Evolutionary conservation across 2,329 filamentous ascomycete species (phyloP).

Genomic region (Podosphaera leucotricha): DNA sequence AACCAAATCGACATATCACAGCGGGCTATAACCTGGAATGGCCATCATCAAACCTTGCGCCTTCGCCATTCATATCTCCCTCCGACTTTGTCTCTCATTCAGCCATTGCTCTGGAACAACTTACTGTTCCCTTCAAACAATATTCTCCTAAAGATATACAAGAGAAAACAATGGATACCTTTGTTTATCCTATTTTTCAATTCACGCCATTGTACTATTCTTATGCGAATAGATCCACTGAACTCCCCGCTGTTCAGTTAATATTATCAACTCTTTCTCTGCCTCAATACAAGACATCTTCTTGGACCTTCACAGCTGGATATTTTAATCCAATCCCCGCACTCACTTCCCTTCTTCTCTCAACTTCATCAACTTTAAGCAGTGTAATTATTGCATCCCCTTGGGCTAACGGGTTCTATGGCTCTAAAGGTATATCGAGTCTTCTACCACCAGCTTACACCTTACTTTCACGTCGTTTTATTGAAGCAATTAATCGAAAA

Average conservation of each 20-base stretch:
- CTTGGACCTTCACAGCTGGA: constrained; percentile 91
- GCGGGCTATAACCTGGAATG: constrained; percentile 42
- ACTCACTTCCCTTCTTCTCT: constrained; percentile 56
- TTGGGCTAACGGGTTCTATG: constrained; percentile 86
- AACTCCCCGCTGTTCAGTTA: constrained; percentile 57
- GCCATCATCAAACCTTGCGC: constrained; percentile 50
- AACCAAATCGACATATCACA: constrained; percentile 29
- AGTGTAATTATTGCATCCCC: constrained; percentile 84
- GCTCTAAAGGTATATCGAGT: constrained; percentile 66
- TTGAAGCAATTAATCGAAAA: constrained; percentile 20
- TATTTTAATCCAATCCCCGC: constrained; percentile 94
- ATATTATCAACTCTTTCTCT: constrained; percentile 45
- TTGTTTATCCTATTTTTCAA: constrained; percentile 69
- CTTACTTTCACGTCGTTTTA: constrained; percentile 59
- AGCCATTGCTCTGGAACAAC: constrained; percentile 37
- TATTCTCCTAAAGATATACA: constrained; percentile 2
- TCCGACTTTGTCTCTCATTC: constrained; percentile 45
- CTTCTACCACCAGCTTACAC: constrained; percentile 86
- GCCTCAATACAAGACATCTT: constrained; percentile 40
- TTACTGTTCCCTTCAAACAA: constrained; percentile 26
- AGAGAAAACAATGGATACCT: constrained; percentile 26
- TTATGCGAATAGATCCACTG: constrained; percentile 58
- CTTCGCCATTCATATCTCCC: constrained; percentile 49
- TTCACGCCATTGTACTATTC: constrained; percentile 55
- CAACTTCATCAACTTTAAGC: constrained; percentile 43